Percentiles rank a stretch among this genome's conserved stretches.
phyloP scores from a whole-genome alignment of 176 grass and related monocot species.

The Avena atlantica region DNA sequence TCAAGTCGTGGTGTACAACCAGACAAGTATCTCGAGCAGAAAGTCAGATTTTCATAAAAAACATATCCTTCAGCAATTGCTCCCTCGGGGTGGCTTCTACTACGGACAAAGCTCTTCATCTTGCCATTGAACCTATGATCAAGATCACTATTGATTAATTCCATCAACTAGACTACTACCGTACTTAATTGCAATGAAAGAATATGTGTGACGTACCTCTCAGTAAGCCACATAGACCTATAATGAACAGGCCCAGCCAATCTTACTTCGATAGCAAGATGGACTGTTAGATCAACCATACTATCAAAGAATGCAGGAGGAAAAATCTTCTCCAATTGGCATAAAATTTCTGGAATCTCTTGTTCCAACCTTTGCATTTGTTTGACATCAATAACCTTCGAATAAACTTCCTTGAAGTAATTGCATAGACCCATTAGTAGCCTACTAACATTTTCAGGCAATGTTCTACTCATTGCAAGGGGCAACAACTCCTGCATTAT shows the following conservation, averaged over 20 bases:
- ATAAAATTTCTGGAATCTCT: background rate
- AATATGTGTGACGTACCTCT: background rate
- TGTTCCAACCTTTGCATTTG: background rate
- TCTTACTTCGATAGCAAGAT: background rate
- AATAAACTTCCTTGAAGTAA: background rate
- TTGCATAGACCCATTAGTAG: background rate
- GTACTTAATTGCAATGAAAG: too few relatives aligned
- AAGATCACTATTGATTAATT: too few relatives aligned
- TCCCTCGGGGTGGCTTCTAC: background rate
- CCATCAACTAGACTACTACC: too few relatives aligned
- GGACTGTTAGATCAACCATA: background rate
- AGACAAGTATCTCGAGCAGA: background rate
- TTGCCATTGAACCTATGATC: background rate
- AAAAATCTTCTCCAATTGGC: background rate
- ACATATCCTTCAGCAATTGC: background rate
- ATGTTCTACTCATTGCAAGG: background rate
- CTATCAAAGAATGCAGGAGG: background rate
- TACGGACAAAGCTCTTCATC: background rate
- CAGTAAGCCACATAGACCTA: background rate
- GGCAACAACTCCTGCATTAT: background rate
- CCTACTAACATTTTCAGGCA: background rate
- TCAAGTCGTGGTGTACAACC: background rate
- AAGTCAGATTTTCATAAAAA: background rate
- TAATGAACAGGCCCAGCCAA: background rate
- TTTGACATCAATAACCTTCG: background rate